A percentile compares a stretch with the other conserved stretches of the same genome.
phyloP scores from a whole-genome alignment of 495 filamentous ascomycete genomes.

The Daldinia concentrica region DNA sequence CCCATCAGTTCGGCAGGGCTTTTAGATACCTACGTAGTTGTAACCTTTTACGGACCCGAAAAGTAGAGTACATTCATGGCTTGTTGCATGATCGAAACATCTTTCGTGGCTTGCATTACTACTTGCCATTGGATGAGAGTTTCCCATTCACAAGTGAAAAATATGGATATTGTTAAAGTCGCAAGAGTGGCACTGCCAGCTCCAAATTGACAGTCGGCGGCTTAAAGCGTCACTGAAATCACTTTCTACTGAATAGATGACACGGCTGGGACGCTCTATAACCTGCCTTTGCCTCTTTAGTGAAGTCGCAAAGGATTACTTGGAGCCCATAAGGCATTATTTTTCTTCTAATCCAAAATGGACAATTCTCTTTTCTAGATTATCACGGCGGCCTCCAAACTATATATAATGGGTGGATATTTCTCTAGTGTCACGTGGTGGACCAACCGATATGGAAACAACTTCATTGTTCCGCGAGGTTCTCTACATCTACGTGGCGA shows the following conservation, averaged over 20 bases:
- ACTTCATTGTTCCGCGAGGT: too few relatives aligned
- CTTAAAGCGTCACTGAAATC: slow-evolving; percentile 18
- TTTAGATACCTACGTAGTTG: not conserved
- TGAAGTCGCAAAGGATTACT: slow-evolving; percentile 10
- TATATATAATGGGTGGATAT: slow-evolving; percentile 26
- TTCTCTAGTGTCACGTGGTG: slow-evolving; percentile 35
- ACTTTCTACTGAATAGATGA: not conserved
- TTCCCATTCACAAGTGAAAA: not conserved
- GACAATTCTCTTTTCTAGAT: not conserved
- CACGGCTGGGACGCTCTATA: not conserved
- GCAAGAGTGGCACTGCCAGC: not conserved
- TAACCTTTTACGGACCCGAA: not conserved
- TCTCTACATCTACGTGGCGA: too few relatives aligned
- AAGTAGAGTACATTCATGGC: not conserved
- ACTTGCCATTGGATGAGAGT: not conserved
- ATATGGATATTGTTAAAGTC: not conserved
- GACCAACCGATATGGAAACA: too few relatives aligned
- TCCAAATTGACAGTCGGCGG: not conserved
- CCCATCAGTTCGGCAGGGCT: not conserved
- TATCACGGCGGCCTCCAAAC: not conserved
- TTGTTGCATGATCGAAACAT: not conserved
- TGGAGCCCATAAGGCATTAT: slow-evolving; percentile 11
- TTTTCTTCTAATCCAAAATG: not conserved
- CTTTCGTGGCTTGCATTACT: not conserved
- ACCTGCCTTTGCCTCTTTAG: not conserved